phyloP scores from a whole-genome alignment of 2,329 filamentous ascomycete genomes.

The Monosporascus sp. region DNA sequence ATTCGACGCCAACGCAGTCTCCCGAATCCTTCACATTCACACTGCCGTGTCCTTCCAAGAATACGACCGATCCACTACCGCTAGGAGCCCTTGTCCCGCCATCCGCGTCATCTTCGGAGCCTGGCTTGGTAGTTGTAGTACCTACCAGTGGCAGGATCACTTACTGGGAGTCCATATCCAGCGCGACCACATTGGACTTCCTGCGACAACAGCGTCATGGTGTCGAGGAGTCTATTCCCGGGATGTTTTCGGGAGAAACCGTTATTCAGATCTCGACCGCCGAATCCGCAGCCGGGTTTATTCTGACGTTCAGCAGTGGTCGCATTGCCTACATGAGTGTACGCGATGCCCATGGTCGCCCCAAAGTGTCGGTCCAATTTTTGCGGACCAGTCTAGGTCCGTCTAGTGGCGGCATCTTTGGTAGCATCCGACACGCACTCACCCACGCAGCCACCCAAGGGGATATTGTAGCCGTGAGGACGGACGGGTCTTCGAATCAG shows the following conservation, averaged over 20 bases:
- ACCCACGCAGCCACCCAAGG: conserved; percentile 65
- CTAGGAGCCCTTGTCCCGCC: conserved; percentile 78
- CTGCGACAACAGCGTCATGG: conserved; percentile 77
- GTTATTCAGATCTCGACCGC: conserved; percentile 75
- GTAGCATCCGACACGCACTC: conserved; percentile 73
- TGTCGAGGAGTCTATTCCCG: conserved; percentile 68
- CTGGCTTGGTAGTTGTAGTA: conserved; percentile 82
- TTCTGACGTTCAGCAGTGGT: conserved; percentile 79
- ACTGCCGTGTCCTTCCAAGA: conserved; percentile 67
- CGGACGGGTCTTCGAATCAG: conserved; percentile 64
- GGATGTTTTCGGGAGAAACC: conserved; percentile 72
- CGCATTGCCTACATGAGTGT: conserved; percentile 82
- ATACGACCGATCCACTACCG: conserved; percentile 66
- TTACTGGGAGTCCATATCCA: conserved; percentile 94
- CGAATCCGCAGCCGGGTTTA: conserved; percentile 77
- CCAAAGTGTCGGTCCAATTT: conserved; percentile 72
- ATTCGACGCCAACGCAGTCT: conserved; percentile 61
- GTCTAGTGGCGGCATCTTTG: conserved; percentile 64
- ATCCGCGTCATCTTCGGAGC: conserved; percentile 70
- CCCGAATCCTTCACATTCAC: conserved; percentile 77
- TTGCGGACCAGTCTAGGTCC: conserved; percentile 58
- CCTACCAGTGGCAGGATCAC: conserved; percentile 78
- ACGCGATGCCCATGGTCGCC: conserved; percentile 80
- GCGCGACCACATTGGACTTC: conserved; percentile 76
- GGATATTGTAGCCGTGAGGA: conserved; percentile 74